Conservation (phyloP, 371 early-diverging fungal species). For the Dichotomocladium elegans region DNA sequence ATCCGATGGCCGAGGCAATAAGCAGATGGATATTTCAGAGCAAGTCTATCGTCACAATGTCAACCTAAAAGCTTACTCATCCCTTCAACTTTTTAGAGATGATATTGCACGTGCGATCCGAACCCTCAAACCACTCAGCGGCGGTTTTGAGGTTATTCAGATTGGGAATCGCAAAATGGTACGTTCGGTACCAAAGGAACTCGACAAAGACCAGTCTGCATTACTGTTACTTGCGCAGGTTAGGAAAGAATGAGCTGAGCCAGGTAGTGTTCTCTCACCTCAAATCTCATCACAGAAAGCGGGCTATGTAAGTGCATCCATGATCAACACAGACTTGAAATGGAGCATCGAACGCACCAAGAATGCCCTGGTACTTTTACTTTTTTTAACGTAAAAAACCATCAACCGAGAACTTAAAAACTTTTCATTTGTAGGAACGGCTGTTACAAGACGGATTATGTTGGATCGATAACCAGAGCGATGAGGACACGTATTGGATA, state of each 20-base stretch:
- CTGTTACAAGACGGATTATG: slow-evolving; percentile 77
- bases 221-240: slow-evolving; percentile 73
- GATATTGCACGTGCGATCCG: slow-evolving; percentile 87
- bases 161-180: slow-evolving; percentile 81
- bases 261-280: too few species aligned
- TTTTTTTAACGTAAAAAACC: neutral
- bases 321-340: slow-evolving; percentile 46
- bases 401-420: neutral
- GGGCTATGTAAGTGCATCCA: slow-evolving; percentile 59
- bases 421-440: slow-evolving; percentile 52
- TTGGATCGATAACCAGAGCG: slow-evolving; percentile 76
- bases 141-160: slow-evolving; percentile 77
- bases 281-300: slow-evolving; percentile 35
- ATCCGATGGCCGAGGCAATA: slow-evolving; percentile 34
- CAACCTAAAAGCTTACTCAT: neutral
- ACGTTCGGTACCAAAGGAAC: slow-evolving; percentile 86
- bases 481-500: slow-evolving; percentile 71
- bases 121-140: slow-evolving; percentile 79
- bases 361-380: slow-evolving; percentile 37
- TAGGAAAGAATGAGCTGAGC: neutral
- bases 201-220: slow-evolving; percentile 75
- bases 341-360: slow-evolving; percentile 64
- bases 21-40: slow-evolving; percentile 35
- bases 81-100: slow-evolving; percentile 38
- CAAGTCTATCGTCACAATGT: slow-evolving; percentile 3